Base-by-base conservation (phyloP, 495 filamentous ascomycete genomes). In the Podospora anserina region DNA sequence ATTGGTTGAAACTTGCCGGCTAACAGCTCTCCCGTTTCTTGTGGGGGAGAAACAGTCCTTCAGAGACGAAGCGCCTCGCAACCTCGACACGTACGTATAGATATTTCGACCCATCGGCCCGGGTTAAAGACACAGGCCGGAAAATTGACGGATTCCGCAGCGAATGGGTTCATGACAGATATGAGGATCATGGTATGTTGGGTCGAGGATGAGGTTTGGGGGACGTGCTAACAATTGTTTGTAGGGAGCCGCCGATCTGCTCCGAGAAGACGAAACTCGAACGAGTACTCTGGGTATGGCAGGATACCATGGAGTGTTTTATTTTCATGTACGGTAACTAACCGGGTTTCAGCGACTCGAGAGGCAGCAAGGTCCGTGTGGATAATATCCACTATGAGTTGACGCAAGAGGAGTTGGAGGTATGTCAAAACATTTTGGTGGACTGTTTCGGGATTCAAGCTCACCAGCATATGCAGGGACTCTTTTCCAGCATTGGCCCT, bases 341-440 rank as follows among this genome's bases (percentile, higher is more conserved):
- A 73, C 58, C 34, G 71, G 72, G 59, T 68, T 19, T n/a, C 72
- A 84, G 82, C 76, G 79, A 85, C n/a, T 66, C 81, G 53, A 70
- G 81, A 30, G 87, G 90, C 72, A 84, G 89, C 62, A 94, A 92
- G 78, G 78, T 97, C 69, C 90, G 89, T 65, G 89, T 97, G 61
- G 92, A 96, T 69, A 97, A 97, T 76, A 80, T 97, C 61, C 94
- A 97, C 79, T 97, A 96, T 79, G 94, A 97, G 56, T 86, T 97
- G 66, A 92, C 90, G 27, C 90, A 94, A 78, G 88, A 87, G 32
- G 94, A 97, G 74, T 86, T 97, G 62, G 85, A 92, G 74, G 94
- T 94, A 86, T 62, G 81, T 68, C 5, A 49, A 16, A 49, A 13
- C 39, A 16, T 18, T 56, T 6, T 32, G 19, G 16, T 58, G 0